Evolutionary conservation across 179 eudicot species (phyloP).

Genomic region (Nepenthes alata): DNA sequence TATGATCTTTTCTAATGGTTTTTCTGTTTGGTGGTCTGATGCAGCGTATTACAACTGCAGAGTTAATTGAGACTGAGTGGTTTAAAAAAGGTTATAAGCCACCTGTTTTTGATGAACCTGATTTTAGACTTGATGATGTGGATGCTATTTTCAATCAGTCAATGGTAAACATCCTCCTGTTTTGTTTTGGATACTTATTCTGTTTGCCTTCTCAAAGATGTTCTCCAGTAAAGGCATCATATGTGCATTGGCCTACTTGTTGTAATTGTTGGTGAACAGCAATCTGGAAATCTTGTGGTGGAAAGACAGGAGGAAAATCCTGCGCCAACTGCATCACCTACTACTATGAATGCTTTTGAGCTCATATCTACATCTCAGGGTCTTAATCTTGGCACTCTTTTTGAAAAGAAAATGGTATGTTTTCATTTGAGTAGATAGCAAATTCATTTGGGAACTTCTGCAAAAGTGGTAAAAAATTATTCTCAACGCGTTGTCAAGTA

Average conservation of each 20-base stretch:
- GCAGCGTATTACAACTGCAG: slow-evolving; percentile 73
- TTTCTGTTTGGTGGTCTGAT: slow-evolving; percentile 6
- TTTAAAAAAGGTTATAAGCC: slow-evolving; percentile 85
- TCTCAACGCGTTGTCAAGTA: too few species aligned
- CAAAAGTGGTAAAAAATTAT: too few species aligned
- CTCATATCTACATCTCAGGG: slow-evolving; percentile 95
- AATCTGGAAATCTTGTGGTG: slow-evolving; percentile 56
- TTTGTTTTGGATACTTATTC: not conserved
- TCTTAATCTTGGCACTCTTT: slow-evolving; percentile 75
- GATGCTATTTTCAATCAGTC: slow-evolving; percentile 63
- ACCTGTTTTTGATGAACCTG: slow-evolving; percentile 57
- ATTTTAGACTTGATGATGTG: slow-evolving; percentile 53
- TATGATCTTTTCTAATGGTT: not conserved
- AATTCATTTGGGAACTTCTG: too few species aligned
- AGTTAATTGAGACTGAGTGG: slow-evolving; percentile 86
- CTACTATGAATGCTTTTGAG: slow-evolving; percentile 92
- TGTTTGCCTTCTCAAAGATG: not conserved
- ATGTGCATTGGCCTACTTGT: not conserved
- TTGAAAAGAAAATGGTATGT: slow-evolving; percentile 84
- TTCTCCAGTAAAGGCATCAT: not conserved
- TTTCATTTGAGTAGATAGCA: not conserved
- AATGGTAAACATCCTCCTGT: slow-evolving; percentile 27
- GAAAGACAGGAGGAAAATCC: slow-evolving; percentile 61
- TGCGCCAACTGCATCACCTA: slow-evolving; percentile 38
- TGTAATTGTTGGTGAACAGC: slow-evolving; percentile 11